These are phyloP conservation scores for Gelatoporia subvermispora DNA, from an alignment of 768 basidiomycete genomes.

Conservation along the genomic window DNA sequence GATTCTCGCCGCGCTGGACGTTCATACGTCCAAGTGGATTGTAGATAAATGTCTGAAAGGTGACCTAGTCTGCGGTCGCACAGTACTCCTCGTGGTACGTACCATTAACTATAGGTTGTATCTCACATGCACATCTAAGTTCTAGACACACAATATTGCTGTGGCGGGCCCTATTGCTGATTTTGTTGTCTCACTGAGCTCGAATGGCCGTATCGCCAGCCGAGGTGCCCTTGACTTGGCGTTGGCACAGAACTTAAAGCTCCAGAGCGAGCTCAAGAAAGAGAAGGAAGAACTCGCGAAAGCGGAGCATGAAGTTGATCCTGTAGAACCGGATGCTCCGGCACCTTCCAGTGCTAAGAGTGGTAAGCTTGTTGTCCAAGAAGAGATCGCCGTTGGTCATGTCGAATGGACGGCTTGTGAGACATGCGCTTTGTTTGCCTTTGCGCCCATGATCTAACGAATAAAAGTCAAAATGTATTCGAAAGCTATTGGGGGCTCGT, in stretches of 20 bases:
- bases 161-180: constrained; percentile 47
- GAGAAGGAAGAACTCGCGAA: too few species aligned
- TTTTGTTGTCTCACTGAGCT: constrained; percentile 47
- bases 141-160: constrained; percentile 49
- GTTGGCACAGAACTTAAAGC: constrained; percentile 35
- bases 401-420: constrained; percentile 43
- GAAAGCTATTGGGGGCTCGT: constrained; percentile 19
- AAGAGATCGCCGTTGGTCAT: constrained; percentile 59
- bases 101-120: too few species aligned
- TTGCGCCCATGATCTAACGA: neutral
- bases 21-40: too few species aligned
- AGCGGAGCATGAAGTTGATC: too few species aligned
- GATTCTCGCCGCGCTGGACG: too few species aligned
- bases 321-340: too few species aligned
- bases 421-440: constrained; percentile 5
- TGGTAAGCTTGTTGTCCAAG: constrained; percentile 58
- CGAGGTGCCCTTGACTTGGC: constrained; percentile 45
- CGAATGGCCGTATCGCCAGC: constrained; percentile 45
- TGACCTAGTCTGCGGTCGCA: too few species aligned
- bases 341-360: constrained; percentile 22
- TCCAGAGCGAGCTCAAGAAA: constrained; percentile 22
- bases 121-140: too few species aligned
- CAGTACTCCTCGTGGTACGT: too few species aligned
- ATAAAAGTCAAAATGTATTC: constrained; percentile 27
- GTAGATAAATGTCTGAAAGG: too few species aligned